Evolutionary conservation across 1,284 basidiomycete genomes (phyloP), one percentile per base, ranked within the genome.

Genomic region (Coniophora puteana): DNA sequence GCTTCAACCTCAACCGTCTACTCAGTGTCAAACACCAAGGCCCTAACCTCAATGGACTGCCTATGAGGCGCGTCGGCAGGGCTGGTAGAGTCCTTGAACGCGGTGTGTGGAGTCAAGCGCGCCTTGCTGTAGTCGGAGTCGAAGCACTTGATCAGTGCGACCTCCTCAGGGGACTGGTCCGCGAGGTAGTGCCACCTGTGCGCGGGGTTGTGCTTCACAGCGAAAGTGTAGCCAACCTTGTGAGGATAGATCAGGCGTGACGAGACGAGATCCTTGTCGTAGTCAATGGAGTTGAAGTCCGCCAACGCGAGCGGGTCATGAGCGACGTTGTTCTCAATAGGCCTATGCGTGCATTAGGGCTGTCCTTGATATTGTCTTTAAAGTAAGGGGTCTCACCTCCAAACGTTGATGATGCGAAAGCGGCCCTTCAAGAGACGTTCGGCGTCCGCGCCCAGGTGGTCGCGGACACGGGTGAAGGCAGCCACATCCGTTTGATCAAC

Each of bases 331-430:
- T 72, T 61, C 5, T 59, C 47, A 37, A 83, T 74, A 1, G 80
- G 80, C 13, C n/a, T n/a, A n/a, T n/a, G n/a, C n/a, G n/a, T n/a
- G n/a, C n/a, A n/a, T n/a, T n/a, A n/a, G n/a, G n/a, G n/a, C n/a
- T n/a, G n/a, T n/a, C n/a, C n/a, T n/a, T n/a, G n/a, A n/a, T n/a
- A n/a, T n/a, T n/a, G n/a, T n/a, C n/a, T n/a, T n/a, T n/a, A n/a
- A n/a, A n/a, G n/a, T n/a, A n/a, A n/a, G n/a, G n/a, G n/a, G n/a
- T n/a, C n/a, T n/a, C n/a, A n/a, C n/a, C 79, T 61, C 80, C 80
- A 83, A 34, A 83, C 62, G 59, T 83, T 83, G 59, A 83, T 74
- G 44, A 82, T 72, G 52, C 80, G 78, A 59, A 72, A 78, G 18
- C 77, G 74, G 20, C 63, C 57, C 36, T 63, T 57, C 18, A 74